Base-by-base conservation (phyloP, 2,329 filamentous ascomycete genomes). In the Aspergillus sp. region DNA sequence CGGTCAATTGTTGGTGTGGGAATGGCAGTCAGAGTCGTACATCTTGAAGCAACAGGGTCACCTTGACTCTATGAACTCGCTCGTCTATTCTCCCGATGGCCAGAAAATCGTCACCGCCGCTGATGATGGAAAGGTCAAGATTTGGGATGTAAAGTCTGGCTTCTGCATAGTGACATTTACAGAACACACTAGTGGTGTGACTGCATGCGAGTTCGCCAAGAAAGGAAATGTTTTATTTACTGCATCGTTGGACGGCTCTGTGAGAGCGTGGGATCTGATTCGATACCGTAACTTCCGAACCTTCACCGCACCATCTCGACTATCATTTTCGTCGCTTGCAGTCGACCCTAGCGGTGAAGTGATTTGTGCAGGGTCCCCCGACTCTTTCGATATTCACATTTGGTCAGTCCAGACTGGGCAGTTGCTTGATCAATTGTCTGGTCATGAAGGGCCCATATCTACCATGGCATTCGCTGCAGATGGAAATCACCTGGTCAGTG, bases 1-100 rank as follows among this genome's bases (percentile, higher is more conserved):
- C 5, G 94, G 94, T 1, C 93, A 98, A 63, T 75, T 98, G n/a
- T 73, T 98, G 4, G 93, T 98, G 4, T 98, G 93, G 93, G 93
- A 98, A 66, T 98, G 94, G 90, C 91, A 97, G 64, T 98, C 93
- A 0, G 94, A 98, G 67, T 97, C 91, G 5, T 98, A 98, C 66
- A 94, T 98, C 46, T 74, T 98, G 38, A 98, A 98, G 69, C 93
- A 98, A 62, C 93, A 97, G 67, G 93, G 91, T 0, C 93, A 98
- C 68, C 90, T 95, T 52, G 93, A 98, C 64, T 86, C 89, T 2
- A 90, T 97, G 81, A 97, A 97, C 66, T 81, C 90, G 0, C 75
- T 98, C 4, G 85, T 87, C 7, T 98, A 97, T 68, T 91, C 93
- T 5, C 90, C 93, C 0, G 91, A 96, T 59, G 91, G 93, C 5